Evolutionary conservation across 805 yeast species (phyloP).

Genomic region (Wickerhamiella domercqiae): DNA sequence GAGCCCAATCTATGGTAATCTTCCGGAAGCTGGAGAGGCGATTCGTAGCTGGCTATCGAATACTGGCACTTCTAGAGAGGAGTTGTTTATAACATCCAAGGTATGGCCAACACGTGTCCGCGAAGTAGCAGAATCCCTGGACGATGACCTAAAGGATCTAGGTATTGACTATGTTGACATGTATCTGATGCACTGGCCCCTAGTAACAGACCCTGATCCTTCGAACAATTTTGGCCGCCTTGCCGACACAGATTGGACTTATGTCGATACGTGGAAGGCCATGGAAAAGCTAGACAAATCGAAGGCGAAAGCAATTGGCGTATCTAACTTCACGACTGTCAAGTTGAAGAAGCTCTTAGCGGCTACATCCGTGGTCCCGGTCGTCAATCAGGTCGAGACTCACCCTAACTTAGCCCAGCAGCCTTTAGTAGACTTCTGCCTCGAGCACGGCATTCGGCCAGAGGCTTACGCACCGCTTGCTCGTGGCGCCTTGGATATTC

Average conservation of each 20-base stretch:
- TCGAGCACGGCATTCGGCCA: constrained; percentile 31
- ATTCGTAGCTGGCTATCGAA: constrained; percentile 14
- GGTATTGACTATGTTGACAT: neutral
- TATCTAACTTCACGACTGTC: constrained; percentile 46
- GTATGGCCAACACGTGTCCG: constrained; percentile 28
- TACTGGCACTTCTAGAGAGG: neutral
- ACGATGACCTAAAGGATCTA: neutral
- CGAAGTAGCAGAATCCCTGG: constrained; percentile 30
- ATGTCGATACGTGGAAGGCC: constrained; percentile 42
- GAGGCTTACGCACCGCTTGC: constrained; percentile 20
- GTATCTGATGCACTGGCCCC: constrained; percentile 1
- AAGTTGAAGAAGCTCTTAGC: constrained; percentile 35
- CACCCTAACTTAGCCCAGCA: constrained; percentile 59
- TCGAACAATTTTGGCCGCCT: neutral
- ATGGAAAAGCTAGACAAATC: constrained; percentile 38
- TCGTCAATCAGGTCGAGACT: constrained; percentile 54
- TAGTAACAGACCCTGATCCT: neutral
- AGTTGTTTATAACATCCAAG: neutral
- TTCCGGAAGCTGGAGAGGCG: constrained; percentile 44
- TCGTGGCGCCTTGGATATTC: constrained; percentile 24
- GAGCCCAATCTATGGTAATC: constrained; percentile 55
- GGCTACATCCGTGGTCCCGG: constrained; percentile 40
- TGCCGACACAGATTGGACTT: constrained; percentile 22
- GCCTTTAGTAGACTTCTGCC: constrained; percentile 39
- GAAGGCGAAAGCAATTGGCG: constrained; percentile 50